phyloP scores from a whole-genome alignment of 2,329 filamentous ascomycete species.

The Didymellaceae sp. region DNA sequence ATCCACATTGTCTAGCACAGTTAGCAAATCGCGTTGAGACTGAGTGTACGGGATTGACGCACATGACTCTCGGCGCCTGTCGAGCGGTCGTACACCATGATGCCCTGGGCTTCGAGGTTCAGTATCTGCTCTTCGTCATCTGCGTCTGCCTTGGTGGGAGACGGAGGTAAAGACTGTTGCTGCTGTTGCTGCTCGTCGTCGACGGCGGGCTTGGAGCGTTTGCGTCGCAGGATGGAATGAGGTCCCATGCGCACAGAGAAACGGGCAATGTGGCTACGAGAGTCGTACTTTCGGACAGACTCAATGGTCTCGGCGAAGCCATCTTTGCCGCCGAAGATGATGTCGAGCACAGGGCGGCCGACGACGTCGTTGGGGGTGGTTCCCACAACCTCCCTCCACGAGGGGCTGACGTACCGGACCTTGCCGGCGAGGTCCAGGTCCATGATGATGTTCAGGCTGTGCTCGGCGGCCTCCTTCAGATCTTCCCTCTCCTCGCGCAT shows the following conservation, averaged over 20 bases:
- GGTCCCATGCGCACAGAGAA: constrained; percentile 48
- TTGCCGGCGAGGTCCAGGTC: constrained; percentile 89
- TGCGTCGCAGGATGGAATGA: constrained; percentile 43
- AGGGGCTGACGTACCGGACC: constrained; percentile 95
- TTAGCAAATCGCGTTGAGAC: constrained; percentile 32
- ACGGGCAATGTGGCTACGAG: constrained; percentile 78
- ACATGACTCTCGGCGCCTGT: constrained; percentile 90
- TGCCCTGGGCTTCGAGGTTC: constrained; percentile 92
- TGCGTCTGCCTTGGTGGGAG: constrained; percentile 31
- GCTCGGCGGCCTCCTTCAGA: constrained; percentile 91
- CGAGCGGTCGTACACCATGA: constrained; percentile 93
- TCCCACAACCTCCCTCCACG: constrained; percentile 92
- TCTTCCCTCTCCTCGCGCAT: constrained; percentile 94
- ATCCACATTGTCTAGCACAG: constrained; percentile 95
- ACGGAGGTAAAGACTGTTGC: constrained; percentile 38
- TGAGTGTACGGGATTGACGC: constrained; percentile 49
- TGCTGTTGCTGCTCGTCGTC: constrained; percentile 43
- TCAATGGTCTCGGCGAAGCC: constrained; percentile 85
- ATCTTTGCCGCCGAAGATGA: constrained; percentile 79
- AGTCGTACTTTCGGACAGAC: constrained; percentile 86
- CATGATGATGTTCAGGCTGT: constrained; percentile 94
- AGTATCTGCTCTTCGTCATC: constrained; percentile 64
- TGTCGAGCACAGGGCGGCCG: constrained; percentile 77
- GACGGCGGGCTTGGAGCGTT: constrained; percentile 32
- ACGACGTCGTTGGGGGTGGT: constrained; percentile 74